Evolutionary conservation across 805 yeast genomes (phyloP).

Genomic region (Lipomyces starkeyi): DNA sequence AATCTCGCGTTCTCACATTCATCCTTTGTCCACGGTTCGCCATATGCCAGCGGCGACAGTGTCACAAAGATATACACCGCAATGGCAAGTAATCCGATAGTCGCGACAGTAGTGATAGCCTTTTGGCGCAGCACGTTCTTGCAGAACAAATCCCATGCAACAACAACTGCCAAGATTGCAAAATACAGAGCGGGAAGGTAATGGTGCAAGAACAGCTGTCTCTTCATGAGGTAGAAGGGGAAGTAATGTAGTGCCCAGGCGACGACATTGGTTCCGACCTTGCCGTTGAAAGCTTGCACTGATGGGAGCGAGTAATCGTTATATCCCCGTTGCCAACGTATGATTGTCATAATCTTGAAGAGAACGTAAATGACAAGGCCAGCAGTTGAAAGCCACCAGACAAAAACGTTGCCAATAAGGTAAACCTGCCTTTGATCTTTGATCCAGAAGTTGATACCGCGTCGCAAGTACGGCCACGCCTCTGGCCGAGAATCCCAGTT

Average conservation of each 20-base stretch:
- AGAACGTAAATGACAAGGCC: slow-evolving; percentile 43
- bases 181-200: slow-evolving; percentile 92
- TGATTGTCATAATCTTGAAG: slow-evolving; percentile 43
- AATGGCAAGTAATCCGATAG: slow-evolving; percentile 56
- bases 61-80: slow-evolving; percentile 61
- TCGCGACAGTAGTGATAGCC: slow-evolving; percentile 52
- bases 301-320: slow-evolving; percentile 43
- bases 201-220: slow-evolving; percentile 94
- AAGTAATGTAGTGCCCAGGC: slow-evolving; percentile 91
- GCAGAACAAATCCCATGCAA: slow-evolving; percentile 50
- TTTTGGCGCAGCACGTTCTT: slow-evolving; percentile 48
- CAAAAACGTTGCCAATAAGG: slow-evolving; percentile 66
- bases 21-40: slow-evolving; percentile 74
- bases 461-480: slow-evolving; percentile 64
- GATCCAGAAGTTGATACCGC: slow-evolving; percentile 67
- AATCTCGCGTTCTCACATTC: slow-evolving; percentile 68
- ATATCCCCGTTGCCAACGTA: slow-evolving; percentile 51
- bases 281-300: slow-evolving; percentile 45
- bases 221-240: slow-evolving; percentile 89
- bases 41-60: slow-evolving; percentile 79
- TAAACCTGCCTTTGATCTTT: slow-evolving; percentile 56
- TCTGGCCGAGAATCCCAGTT: slow-evolving; percentile 59
- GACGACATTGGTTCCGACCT: slow-evolving; percentile 52
- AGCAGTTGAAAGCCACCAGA: slow-evolving; percentile 57
- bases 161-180: slow-evolving; percentile 78